Percentiles rank a stretch among this genome's conserved stretches.
Conservation (phyloP, 2,329 filamentous ascomycete genomes). For the Aspergillus hortae region DNA sequence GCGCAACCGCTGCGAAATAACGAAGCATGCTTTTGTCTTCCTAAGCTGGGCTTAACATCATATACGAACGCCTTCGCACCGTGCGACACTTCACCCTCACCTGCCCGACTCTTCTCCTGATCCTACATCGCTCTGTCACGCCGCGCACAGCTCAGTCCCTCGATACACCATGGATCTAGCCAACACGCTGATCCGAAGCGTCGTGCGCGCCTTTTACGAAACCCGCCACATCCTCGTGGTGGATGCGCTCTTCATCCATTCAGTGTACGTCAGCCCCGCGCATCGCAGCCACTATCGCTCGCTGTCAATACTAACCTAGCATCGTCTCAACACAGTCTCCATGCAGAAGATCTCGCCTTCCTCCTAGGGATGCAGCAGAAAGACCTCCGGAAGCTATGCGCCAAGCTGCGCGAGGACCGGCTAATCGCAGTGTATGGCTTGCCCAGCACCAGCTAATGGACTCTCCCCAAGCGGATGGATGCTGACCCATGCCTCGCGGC, state of each 20-base stretch:
- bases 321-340: slow-evolving; percentile 51
- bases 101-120: background rate
- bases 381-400: slow-evolving; percentile 84
- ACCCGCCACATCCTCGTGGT: slow-evolving; percentile 78
- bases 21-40: background rate
- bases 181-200: slow-evolving; percentile 78
- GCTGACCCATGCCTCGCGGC: slow-evolving; percentile 3
- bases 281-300: background rate
- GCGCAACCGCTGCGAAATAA: background rate
- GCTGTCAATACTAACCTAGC: background rate
- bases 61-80: background rate
- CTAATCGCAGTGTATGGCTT: slow-evolving; percentile 70
- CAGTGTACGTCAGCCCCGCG: slow-evolving; percentile 52
- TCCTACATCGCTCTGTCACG: background rate
- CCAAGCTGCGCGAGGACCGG: slow-evolving; percentile 78
- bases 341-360: slow-evolving; percentile 82
- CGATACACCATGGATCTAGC: slow-evolving; percentile 57
- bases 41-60: background rate
- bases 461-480: slow-evolving; percentile 11
- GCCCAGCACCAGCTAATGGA: background rate
- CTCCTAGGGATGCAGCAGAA: slow-evolving; percentile 88
- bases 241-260: slow-evolving; percentile 74
- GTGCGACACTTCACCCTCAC: background rate
- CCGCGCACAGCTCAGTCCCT: background rate
- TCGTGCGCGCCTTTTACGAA: slow-evolving; percentile 81